phyloP scores from a whole-genome alignment of 2,329 filamentous ascomycete species.

The Aspergillus ibericus region DNA sequence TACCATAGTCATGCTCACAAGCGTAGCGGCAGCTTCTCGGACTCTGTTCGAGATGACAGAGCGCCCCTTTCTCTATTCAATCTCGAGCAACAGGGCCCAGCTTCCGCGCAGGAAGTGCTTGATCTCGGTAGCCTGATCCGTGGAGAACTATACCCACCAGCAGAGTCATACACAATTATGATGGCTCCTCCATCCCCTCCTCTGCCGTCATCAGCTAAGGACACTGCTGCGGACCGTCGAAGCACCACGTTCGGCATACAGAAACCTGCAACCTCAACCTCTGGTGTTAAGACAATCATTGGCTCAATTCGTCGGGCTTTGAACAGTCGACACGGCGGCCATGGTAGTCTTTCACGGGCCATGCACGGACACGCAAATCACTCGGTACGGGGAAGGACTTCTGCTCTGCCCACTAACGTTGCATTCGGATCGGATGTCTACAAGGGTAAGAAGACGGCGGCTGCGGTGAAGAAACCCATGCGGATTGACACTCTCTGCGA shows the following conservation, averaged over 20 bases:
- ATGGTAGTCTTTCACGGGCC: slow-evolving; percentile 34
- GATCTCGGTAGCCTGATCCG: slow-evolving; percentile 83
- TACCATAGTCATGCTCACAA: slow-evolving; percentile 64
- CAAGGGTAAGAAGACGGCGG: slow-evolving; percentile 39
- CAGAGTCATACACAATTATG: slow-evolving; percentile 75
- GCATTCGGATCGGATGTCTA: slow-evolving; percentile 48
- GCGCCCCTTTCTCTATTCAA: slow-evolving; percentile 53
- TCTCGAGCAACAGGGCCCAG: slow-evolving; percentile 40
- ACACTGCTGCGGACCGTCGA: slow-evolving; percentile 27
- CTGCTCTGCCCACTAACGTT: slow-evolving; percentile 46
- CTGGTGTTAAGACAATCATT: slow-evolving; percentile 81
- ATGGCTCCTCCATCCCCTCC: slow-evolving; percentile 53
- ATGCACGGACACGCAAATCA: slow-evolving; percentile 35
- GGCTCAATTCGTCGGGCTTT: slow-evolving; percentile 82
- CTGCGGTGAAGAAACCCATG: slow-evolving; percentile 51
- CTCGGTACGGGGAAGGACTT: slow-evolving; percentile 40
- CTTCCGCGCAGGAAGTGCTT: slow-evolving; percentile 60
- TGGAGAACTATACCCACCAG: slow-evolving; percentile 79
- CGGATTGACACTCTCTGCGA: slow-evolving; percentile 83
- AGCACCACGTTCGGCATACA: slow-evolving; percentile 30
- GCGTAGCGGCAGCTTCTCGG: slow-evolving; percentile 82
- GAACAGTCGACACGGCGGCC: slow-evolving; percentile 56
- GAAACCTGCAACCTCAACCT: slow-evolving; percentile 38
- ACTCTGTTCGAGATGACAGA: slow-evolving; percentile 73
- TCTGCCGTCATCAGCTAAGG: slow-evolving; percentile 31